phyloP scores from a whole-genome alignment of 2,329 filamentous ascomycete species.

The Lasiodiplodia citricola region DNA sequence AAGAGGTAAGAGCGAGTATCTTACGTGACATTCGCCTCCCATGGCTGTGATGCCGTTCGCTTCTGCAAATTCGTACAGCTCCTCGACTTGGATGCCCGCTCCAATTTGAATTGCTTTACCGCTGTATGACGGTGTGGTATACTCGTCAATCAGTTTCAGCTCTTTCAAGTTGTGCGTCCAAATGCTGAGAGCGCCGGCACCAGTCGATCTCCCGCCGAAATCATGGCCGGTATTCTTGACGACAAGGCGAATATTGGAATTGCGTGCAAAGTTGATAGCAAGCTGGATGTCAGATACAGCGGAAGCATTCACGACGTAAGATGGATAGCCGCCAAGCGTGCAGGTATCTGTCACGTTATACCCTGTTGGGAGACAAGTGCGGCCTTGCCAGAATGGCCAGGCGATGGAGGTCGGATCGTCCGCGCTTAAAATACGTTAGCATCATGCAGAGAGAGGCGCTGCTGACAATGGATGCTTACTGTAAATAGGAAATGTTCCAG shows the following conservation, averaged over 20 bases:
- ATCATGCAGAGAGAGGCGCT: constrained; percentile 30
- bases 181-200: constrained; percentile 40
- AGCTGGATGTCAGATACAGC: constrained; percentile 33
- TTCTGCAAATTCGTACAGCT: constrained; percentile 34
- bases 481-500: constrained; percentile 38
- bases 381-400: constrained; percentile 38
- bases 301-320: constrained; percentile 1
- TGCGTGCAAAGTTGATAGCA: constrained; percentile 35
- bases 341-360: constrained; percentile 31
- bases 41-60: constrained; percentile 33
- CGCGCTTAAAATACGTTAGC: constrained; percentile 45
- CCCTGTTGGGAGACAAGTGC: constrained; percentile 35
- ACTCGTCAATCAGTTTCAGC: constrained; percentile 37
- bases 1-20: neutral
- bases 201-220: constrained; percentile 43
- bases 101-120: constrained; percentile 38
- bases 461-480: constrained; percentile 35
- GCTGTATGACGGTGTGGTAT: constrained; percentile 36
- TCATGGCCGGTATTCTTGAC: constrained; percentile 47
- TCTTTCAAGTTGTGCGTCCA: constrained; percentile 45
- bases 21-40: constrained; percentile 36
- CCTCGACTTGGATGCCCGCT: constrained; percentile 40
- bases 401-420: constrained; percentile 38
- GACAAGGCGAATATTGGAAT: constrained; percentile 40
- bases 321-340: neutral